Evolutionary conservation across 192 early-diverging fungal species (phyloP), one percentile per base, ranked within the genome.

Genomic region (Podila minutissima): DNA sequence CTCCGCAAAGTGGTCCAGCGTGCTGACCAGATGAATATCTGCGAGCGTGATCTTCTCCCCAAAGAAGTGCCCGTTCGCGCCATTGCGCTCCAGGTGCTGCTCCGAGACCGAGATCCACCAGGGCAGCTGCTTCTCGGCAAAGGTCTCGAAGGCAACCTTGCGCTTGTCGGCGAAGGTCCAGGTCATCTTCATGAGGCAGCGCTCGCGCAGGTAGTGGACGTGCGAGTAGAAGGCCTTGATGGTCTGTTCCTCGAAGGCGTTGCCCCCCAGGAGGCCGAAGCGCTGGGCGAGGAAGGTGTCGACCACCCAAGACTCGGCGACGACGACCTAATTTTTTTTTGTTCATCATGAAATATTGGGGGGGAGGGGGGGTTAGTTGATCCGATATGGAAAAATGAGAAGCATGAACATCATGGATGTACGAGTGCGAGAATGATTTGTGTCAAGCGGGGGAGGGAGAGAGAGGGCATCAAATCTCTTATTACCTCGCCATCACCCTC

Each of bases 121-220:
- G 2, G 74, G 68, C 31, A 76, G 6, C 11, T 22, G 29, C 13
- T 66, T 41, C n/a, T 24, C 31, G n/a, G 33, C 32, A 24, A 62
- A 70, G 9, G 13, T 38, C 68, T 76, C 63, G 4, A 76, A 61
- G 3, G 62, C 67, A 5, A 46, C 46, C 17, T 53, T 38, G 9
- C 74, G 67, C 62, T 71, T 76, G 26, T 76, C 74, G 0, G 63
- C 46, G 29, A 17, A 70, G 2, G 64, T 66, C 74, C 74, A 76
- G 2, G 68, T 60, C 62, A 76, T 53, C n/a, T 11, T 50, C 64
- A 29, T 62, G 10, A 71, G 62, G 1, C 51, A 59, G n/a, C 74
- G 51, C 17, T 76, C 74, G 10, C 74, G 74, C 19, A 76, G 68
- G 57, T 65, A 69, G 31, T 76, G 74, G 26, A 76, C 70, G 22